Conservation (phyloP, 106 monocot genomes). For the Dendrobium officinale region DNA sequence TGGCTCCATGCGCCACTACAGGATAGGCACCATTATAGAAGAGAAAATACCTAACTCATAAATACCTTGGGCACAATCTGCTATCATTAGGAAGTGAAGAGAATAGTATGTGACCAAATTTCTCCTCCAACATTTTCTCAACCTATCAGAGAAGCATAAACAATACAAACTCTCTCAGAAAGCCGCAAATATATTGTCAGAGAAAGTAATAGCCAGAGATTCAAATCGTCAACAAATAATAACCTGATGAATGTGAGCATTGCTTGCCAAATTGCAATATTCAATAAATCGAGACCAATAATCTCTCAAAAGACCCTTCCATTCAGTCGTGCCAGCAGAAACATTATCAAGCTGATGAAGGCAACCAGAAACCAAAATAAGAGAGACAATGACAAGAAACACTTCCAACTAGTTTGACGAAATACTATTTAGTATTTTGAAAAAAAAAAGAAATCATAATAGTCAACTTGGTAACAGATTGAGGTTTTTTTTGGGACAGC, state of each 20-base stretch:
- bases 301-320: slow-evolving; percentile 86
- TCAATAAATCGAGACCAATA: slow-evolving; percentile 92
- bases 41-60: neutral
- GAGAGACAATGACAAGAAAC: neutral
- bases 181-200: neutral
- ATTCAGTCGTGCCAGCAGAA: slow-evolving; percentile 83
- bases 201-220: neutral
- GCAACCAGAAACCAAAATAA: neutral
- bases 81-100: slow-evolving; percentile 29
- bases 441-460: neutral
- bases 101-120: slow-evolving; percentile 68
- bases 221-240: neutral
- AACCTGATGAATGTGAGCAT: slow-evolving; percentile 60
- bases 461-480: neutral
- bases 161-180: neutral
- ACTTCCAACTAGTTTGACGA: neutral
- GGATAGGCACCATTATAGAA: neutral
- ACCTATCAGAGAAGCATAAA: slow-evolving; percentile 37
- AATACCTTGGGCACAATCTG: slow-evolving; percentile 86
- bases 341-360: slow-evolving; percentile 88
- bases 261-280: slow-evolving; percentile 59
- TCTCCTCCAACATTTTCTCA: slow-evolving; percentile 81
- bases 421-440: neutral
- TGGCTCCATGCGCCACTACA: neutral
- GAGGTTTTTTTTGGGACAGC: too few relatives aligned